Evolutionary conservation across 2,329 filamentous ascomycete species (phyloP).

Genomic region (Phialocephala subalpina): DNA sequence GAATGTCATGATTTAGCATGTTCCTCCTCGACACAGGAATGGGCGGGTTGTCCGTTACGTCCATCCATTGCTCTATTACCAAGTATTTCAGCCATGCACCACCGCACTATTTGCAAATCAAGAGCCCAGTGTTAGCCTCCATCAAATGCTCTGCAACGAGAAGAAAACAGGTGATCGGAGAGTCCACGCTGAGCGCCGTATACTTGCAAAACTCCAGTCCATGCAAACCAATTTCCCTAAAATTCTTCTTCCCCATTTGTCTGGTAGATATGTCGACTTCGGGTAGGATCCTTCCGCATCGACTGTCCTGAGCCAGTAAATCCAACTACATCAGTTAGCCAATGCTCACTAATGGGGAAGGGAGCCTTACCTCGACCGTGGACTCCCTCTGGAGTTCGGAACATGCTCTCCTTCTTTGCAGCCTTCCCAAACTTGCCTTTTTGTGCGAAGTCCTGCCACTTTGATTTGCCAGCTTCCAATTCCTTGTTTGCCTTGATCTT

Average conservation of each 20-base stretch:
- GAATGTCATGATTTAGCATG: slow-evolving; percentile 28
- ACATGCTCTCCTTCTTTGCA: slow-evolving; percentile 93
- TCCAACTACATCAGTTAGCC: slow-evolving; percentile 69
- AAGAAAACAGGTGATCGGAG: slow-evolving; percentile 30
- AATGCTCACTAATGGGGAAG: slow-evolving; percentile 25
- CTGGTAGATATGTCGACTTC: slow-evolving; percentile 86
- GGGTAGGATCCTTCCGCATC: slow-evolving; percentile 90
- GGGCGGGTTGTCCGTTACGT: slow-evolving; percentile 22
- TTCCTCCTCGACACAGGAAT: slow-evolving; percentile 16
- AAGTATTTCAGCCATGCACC: background rate
- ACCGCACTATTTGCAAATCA: slow-evolving; percentile 14
- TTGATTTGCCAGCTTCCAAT: slow-evolving; percentile 87
- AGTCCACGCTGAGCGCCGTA: slow-evolving; percentile 43
- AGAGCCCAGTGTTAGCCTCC: slow-evolving; percentile 52
- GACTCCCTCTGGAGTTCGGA: slow-evolving; percentile 87
- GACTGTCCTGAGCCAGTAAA: slow-evolving; percentile 95
- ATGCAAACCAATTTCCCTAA: slow-evolving; percentile 8
- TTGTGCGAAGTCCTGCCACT: slow-evolving; percentile 91
- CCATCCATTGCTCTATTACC: slow-evolving; percentile 31
- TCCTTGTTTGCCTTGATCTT: slow-evolving; percentile 92
- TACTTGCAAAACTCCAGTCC: slow-evolving; percentile 41
- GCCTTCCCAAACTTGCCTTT: slow-evolving; percentile 76
- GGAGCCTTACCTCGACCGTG: slow-evolving; percentile 78
- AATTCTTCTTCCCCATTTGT: slow-evolving; percentile 74
- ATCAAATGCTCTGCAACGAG: slow-evolving; percentile 37